These are phyloP conservation scores for Calamus simplicifolius DNA, from an alignment of 176 grass and related monocot species.

Conservation along the genomic window DNA sequence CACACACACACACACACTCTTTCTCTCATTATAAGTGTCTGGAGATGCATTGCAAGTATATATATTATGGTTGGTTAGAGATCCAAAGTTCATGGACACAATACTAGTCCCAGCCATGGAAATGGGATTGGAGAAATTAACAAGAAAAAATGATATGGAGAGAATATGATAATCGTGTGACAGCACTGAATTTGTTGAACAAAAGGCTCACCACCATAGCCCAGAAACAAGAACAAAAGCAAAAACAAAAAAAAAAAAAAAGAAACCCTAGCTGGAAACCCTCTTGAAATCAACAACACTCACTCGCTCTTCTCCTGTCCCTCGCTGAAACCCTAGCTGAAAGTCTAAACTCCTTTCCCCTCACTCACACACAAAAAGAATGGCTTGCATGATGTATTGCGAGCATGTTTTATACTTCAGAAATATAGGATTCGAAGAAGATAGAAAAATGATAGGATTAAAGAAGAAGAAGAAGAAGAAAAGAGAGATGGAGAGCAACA, in stretches of 20 bases:
- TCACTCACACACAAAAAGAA: not conserved
- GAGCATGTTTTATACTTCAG: not conserved
- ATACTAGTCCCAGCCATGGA: too few species aligned
- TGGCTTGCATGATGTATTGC: constrained; percentile 3
- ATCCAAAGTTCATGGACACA: too few species aligned
- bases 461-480: constrained; percentile 43
- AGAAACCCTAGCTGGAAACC: not conserved
- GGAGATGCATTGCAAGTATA: too few species aligned
- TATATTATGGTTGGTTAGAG: too few species aligned
- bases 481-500: constrained; percentile 46
- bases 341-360: not conserved
- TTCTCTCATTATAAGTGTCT: too few species aligned
- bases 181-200: not conserved
- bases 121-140: too few species aligned
- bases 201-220: constrained; percentile 1
- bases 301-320: too few species aligned
- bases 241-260: not conserved
- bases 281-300: too few species aligned
- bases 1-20: too few species aligned
- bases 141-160: too few species aligned
- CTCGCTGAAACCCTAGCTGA: constrained; percentile 1
- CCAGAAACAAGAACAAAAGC: not conserved
- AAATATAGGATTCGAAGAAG: constrained; percentile 3
- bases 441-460: constrained; percentile 48
- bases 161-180: not conserved